Evolutionary conservation across 495 filamentous ascomycete genomes (phyloP).

Genomic region (Penicillium bialowiezense): DNA sequence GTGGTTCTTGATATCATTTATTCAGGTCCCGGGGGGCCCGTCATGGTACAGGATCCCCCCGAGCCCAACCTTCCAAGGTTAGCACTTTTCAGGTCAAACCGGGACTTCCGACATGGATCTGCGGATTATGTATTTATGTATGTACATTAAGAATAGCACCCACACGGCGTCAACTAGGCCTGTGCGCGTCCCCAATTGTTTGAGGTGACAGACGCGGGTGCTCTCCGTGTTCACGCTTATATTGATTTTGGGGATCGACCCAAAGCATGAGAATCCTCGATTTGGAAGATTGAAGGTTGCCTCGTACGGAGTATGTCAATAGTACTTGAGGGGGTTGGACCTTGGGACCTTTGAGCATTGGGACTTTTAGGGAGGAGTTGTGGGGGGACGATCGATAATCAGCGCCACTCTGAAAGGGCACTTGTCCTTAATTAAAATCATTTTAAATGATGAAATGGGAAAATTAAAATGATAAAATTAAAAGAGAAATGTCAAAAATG

Average conservation of each 20-base stretch:
- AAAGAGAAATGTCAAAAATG: not conserved
- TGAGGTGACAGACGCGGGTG: slow-evolving; percentile 2
- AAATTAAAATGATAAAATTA: not conserved
- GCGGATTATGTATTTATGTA: slow-evolving; percentile 1
- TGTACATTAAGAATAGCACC: slow-evolving; percentile 21
- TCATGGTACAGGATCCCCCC: no score
- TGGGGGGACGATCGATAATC: slow-evolving; percentile 20
- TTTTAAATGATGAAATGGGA: not conserved
- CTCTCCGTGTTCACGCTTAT: not conserved
- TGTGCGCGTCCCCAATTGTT: not conserved
- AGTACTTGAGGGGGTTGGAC: not conserved
- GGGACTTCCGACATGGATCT: slow-evolving; percentile 19
- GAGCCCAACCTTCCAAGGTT: no score
- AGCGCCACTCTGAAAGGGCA: slow-evolving; percentile 16
- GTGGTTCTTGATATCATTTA: no score
- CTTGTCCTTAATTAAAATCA: slow-evolving; percentile 6
- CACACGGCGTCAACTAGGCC: slow-evolving; percentile 7
- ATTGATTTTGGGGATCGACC: not conserved
- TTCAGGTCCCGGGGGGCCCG: no score
- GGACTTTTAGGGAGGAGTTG: no score
- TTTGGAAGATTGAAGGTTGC: not conserved
- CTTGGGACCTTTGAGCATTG: not conserved
- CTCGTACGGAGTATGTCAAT: slow-evolving; percentile 4
- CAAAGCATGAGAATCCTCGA: not conserved
- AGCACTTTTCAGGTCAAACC: not conserved